Percentiles rank a stretch among this genome's conserved stretches.
Evolutionary conservation across 441 rosid genomes (phyloP).

Genomic region (Croton laevigatus): DNA sequence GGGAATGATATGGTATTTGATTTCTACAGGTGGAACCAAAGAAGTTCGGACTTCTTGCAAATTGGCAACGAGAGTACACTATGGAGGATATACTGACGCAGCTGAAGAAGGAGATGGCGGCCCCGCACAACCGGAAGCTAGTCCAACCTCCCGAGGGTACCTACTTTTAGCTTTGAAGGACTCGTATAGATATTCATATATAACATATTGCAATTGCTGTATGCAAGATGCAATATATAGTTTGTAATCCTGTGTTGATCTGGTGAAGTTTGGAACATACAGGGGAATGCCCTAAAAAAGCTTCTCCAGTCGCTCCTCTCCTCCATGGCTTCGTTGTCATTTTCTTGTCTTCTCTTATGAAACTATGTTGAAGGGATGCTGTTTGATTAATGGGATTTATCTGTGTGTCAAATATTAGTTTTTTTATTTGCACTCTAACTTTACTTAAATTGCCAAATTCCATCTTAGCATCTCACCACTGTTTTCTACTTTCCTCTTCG

Average conservation of each 20-base stretch:
- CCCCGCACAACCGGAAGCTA: conserved; percentile 89
- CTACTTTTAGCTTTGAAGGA: conserved; percentile 63
- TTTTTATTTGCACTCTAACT: background rate
- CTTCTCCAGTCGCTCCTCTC: conserved; percentile 31
- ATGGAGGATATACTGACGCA: conserved; percentile 95
- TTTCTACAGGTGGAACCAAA: conserved; percentile 78
- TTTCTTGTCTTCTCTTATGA: conserved; percentile 30
- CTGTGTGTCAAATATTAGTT: conserved; percentile 33
- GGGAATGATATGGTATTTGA: background rate
- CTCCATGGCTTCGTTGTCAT: conserved; percentile 31
- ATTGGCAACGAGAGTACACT: conserved; percentile 95
- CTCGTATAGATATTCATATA: conserved; percentile 26
- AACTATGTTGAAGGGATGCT: conserved; percentile 37
- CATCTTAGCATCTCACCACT: background rate
- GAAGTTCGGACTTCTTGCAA: conserved; percentile 80
- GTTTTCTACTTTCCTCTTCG: background rate
- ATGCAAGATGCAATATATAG: conserved; percentile 44
- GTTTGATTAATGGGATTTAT: conserved; percentile 45
- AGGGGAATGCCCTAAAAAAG: conserved; percentile 39
- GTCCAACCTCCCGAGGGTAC: conserved; percentile 99
- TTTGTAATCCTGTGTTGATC: conserved; percentile 45
- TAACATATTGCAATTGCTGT: conserved; percentile 34
- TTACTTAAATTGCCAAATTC: background rate
- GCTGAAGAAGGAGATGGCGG: conserved; percentile 98
- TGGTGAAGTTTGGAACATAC: conserved; percentile 42